Base-by-base conservation (phyloP, 306 rosid species). In the Vigna unguiculata region DNA sequence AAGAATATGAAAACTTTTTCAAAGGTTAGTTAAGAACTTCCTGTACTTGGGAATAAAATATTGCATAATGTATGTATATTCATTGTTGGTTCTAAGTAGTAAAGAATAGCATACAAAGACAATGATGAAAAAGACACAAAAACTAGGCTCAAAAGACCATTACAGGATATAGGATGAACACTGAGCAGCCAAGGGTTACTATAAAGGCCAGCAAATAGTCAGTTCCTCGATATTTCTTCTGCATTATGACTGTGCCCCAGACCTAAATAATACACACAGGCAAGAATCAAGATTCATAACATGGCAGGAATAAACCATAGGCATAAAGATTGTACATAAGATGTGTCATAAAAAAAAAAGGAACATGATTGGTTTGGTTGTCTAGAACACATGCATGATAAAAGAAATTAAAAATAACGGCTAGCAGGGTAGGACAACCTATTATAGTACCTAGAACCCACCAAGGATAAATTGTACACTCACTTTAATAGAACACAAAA, bases 111-210 rank as follows among this genome's bases (percentile, higher is more conserved):
- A 10, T 9, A 48, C 10, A 46, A 47, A 25, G 19, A 24, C 16
- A 68, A 24, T 46, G 43, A 47, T 68, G 24, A 69, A 30, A 69
- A 30, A 49, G 28, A 47, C 45, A 30, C 5, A 10, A 49, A 16
- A 69, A 49, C 47, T 9, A 28, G 75, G 61, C 47, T n/a, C 10
- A 69, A 30, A 49, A 69, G 49, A 69, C 30, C 22, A 69, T 69
- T 49, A 69, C 75, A 28, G 75, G 75, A 69, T 69, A 69, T 5
- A 69, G 47, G 61, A 69, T 69, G 24, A 69, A 69, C 57, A 69
- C 75, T 30, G 75, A 69, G 47, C 75, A 69, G 19, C 75, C 75
- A 30, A 69, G 75, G 46, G 75, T 69, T 24, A 69, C 61, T 24
- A 32, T 3, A 49, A 69, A 69, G 55, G 75, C 75, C 47, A 48